Evolutionary conservation across 2,329 filamentous ascomycete genomes (phyloP), one percentile per base, ranked within the genome.

Genomic region (Ramularia endophylla): DNA sequence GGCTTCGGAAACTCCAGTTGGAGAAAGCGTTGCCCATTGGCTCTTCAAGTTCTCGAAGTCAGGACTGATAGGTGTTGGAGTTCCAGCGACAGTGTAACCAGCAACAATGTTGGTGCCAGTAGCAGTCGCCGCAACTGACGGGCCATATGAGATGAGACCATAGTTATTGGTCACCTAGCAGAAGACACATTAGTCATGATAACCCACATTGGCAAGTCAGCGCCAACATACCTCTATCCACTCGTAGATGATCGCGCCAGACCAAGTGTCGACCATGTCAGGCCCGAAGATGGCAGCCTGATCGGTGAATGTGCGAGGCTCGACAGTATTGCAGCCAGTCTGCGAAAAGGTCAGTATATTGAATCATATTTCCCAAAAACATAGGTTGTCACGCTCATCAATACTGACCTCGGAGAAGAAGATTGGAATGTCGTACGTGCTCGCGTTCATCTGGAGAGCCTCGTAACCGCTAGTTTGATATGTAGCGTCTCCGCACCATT

Each of bases 211-310:
- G n/a, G n/a, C 22, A 25, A 25, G 22, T 6, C 6, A 25, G 22
- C 32, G 11, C 22, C 6, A 25, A 25, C 22, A 11, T 6, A 25
- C 22, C 22, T 90, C 69, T 48, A 94, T 87, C 87, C 87, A 94
- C 61, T 94, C 87, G 65, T 94, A 94, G 51, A 94, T 73, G 48
- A 94, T 88, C 39, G 85, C 74, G 40, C 87, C 87, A 38, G 84
- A 88, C 56, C 77, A 82, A 19, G 71, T 79, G 66, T 72, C 70
- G 5, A 74, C 67, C 87, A 94, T 94, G 2, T 85, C 65, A 0
- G 72, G 53, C 31, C 85, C 83, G 55, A 92, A 83, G 53, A 94
- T 86, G 36, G 85, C 80, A 29, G 75, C 72, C 64, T 92, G 85
- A 59, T 94, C 83, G 17, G 72, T 71, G 59, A 85, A 87, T 1